Base-by-base conservation (phyloP, 768 basidiomycete genomes). In the Serendipita sp. region DNA sequence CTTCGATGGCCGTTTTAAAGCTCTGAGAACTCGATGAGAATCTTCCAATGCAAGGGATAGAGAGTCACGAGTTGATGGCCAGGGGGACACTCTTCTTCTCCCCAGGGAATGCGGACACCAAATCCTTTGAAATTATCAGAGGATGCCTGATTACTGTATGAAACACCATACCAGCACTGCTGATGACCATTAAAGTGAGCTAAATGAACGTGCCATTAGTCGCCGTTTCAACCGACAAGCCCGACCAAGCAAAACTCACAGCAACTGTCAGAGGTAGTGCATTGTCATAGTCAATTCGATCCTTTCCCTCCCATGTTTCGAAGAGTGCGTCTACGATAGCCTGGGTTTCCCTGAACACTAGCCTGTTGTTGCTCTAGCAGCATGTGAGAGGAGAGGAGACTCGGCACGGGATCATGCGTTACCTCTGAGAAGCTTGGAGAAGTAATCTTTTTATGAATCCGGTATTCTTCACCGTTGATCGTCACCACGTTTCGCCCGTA, bases 381-480 rank as follows among this genome's bases (percentile, higher is more conserved):
- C 11, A 33, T 58, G 22, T 24, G 31, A 22, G 31, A 58, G 2
- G 22, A 51, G 14, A 53, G 33, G n/a, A 44, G 33, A 20, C 16
- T 38, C 34, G 14, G 1, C 7, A 20, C 17, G 28, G 45, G 24
- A 45, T 28, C 17, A 53, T 20, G 11, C 61, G 22, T 42, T 62
- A 82, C 82, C 69, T 84, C 82, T 3, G 81, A 81, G 69, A 85
- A 86, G 0, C 82, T 79, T 20, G 83, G 82, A 1, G 81, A 81
- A 17, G 78, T 73, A 43, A 86, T 78, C 68, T 81, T 82, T 50
- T 83, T 72, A 65, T 82, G 83, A 31, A 78, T 77, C 70, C 83
- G 83, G 84, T 84, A 86, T 64, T 81, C 75, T 2, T 81, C 78
- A 22, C 79, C 81, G 66, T 86, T 84, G 0, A 81, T 80, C 1